phyloP scores from a whole-genome alignment of 1,284 basidiomycete genomes.

The Cerioporus squamosus region DNA sequence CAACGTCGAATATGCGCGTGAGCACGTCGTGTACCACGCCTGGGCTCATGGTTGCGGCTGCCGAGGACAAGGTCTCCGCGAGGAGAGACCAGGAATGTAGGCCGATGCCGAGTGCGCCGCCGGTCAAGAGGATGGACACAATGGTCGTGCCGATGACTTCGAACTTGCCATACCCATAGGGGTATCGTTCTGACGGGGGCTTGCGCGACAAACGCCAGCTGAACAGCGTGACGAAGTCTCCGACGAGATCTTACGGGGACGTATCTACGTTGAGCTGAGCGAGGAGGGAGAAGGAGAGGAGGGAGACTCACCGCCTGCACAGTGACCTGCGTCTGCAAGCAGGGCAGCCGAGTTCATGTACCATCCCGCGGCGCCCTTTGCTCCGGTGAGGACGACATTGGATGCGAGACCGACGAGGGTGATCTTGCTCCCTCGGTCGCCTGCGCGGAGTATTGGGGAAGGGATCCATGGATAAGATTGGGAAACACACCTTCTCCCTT shows the following conservation, averaged over 20 bases:
- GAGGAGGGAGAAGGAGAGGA: too few species aligned
- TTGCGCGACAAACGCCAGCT: constrained; percentile 89
- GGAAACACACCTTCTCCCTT: constrained; percentile 61
- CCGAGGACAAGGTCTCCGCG: constrained; percentile 49
- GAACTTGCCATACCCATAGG: constrained; percentile 92
- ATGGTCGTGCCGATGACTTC: constrained; percentile 91
- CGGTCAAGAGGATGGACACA: constrained; percentile 81
- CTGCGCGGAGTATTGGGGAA: constrained; percentile 34
- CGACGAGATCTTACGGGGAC: constrained; percentile 67
- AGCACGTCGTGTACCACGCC: constrained; percentile 65
- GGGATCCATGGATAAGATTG: constrained; percentile 8
- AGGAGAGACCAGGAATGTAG: too few species aligned
- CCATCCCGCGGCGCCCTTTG: constrained; percentile 88
- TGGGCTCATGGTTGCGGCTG: constrained; percentile 56
- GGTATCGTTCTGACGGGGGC: constrained; percentile 78
- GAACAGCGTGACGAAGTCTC: constrained; percentile 92
- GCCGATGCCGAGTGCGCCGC: constrained; percentile 89
- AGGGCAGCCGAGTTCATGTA: constrained; percentile 90
- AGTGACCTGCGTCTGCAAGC: constrained; percentile 95
- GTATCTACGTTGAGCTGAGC: constrained; percentile 9
- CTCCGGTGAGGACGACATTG: constrained; percentile 82
- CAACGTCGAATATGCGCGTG: constrained; percentile 57
- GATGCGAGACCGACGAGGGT: constrained; percentile 87
- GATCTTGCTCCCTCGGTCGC: constrained; percentile 83
- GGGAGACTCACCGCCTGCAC: constrained; percentile 73